Evolutionary conservation across 176 grass and related monocot genomes (phyloP), one percentile per base, ranked within the genome.

Genomic region (Luzula sylvatica): DNA sequence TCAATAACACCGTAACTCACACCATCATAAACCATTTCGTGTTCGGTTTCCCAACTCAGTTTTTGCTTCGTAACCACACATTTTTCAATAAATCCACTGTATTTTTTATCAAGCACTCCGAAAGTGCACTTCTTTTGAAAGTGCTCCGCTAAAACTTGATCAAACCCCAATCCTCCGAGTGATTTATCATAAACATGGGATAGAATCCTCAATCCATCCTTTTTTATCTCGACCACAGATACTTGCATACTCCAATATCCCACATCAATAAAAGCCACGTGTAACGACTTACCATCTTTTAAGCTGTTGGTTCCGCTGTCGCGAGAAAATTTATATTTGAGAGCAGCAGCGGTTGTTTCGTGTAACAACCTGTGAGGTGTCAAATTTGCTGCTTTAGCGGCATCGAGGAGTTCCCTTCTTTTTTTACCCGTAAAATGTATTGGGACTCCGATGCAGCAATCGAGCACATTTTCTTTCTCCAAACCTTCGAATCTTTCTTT

Each of bases 101-200:
- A n/a, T n/a, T n/a, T n/a, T n/a, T n/a, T n/a, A n/a, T n/a, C 29
- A 32, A 4, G 8, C 29, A 32, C 75, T 73, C 65, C 3, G 46
- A 94, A 77, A 14, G 77, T 83, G 12, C 82, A 87, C 40, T 87
- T 94, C 0, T 58, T 39, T 0, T 65, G 82, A 13, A 94, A 87
- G 38, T 83, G 78, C 58, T 73, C 82, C 3, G 8, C 8, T 32
- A 32, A 32, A 32, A 32, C 29, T 32, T 32, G 29, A 32, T 32
- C 29, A 32, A 94, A 94, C 29, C 87, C 83, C 26, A 82, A 80
- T 24, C 82, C 88, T 0, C 88, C 88, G 22, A 94, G 75, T 12
- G 75, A 87, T 0, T 42, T 41, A 56, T 76, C 88, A 81, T 87
- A 87, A 14, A 74, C 27, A 50, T 87, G 74, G 0, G 75, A 83